Percentiles rank a stretch among this genome's conserved stretches.
Conservation (phyloP, 73 alveolate species). For the Paramecium sonneborni region DNA sequence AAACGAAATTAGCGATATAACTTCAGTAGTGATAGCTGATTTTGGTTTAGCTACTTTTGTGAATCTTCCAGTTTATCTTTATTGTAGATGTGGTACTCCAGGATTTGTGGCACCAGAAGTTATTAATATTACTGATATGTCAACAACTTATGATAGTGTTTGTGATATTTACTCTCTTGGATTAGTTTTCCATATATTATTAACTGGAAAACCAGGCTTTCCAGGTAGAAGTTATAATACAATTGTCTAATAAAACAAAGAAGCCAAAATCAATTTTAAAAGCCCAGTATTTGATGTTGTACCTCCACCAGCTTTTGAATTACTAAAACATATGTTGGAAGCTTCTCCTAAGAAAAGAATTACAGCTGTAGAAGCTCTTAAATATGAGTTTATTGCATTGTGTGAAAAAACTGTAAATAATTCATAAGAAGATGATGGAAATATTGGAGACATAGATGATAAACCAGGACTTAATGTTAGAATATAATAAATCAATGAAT, state of each 20-base stretch:
- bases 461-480: constrained; percentile 7
- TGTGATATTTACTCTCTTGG: constrained; percentile 68
- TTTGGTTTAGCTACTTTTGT: constrained; percentile 64
- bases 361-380: background rate
- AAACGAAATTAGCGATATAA: background rate
- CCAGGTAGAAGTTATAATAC: constrained; percentile 57
- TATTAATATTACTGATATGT: constrained; percentile 60
- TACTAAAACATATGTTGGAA: constrained; percentile 22
- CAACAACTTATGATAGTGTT: constrained; percentile 63
- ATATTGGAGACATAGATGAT: constrained; percentile 21
- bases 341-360: constrained; percentile 47
- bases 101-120: constrained; percentile 71
- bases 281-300: constrained; percentile 39
- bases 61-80: constrained; percentile 50
- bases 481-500: background rate
- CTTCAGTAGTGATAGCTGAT: constrained; percentile 63
- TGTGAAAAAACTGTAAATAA: background rate
- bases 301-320: constrained; percentile 39
- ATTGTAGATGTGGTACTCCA: constrained; percentile 68
- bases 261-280: constrained; percentile 29
- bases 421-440: constrained; percentile 14
- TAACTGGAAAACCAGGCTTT: constrained; percentile 51
- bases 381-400: background rate
- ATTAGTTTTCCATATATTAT: constrained; percentile 65
- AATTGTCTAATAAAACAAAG: constrained; percentile 46